Conservation (phyloP, 164 flowering plant species). For the Pachysandra terminalis region DNA sequence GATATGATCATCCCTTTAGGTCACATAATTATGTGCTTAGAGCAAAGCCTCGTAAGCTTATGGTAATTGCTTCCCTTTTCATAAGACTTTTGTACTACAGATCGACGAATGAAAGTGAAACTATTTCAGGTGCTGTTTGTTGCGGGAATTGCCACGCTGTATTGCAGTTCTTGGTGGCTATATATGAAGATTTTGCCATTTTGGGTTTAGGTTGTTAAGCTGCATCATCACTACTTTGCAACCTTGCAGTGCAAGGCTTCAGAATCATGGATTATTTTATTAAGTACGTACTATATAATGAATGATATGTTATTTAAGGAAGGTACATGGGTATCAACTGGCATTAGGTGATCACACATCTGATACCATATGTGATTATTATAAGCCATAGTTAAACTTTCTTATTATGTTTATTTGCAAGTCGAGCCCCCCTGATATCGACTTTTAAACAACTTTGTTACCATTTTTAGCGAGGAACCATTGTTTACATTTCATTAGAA, state of each 20-base stretch:
- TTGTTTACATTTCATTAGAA: background rate
- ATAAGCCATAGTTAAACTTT: background rate
- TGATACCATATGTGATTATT: background rate
- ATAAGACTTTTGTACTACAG: background rate
- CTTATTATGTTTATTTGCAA: background rate
- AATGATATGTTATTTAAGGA: background rate
- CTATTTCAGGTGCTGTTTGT: background rate
- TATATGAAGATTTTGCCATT: no score
- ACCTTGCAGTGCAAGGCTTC: no score
- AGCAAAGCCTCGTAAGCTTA: constrained; percentile 2
- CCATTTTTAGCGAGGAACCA: background rate
- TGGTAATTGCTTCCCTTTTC: background rate
- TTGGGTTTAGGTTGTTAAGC: background rate
- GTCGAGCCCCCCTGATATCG: constrained; percentile 14
- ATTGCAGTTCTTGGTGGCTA: background rate
- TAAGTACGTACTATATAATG: no score
- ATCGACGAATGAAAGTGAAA: background rate
- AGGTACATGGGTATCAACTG: background rate
- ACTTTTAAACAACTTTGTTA: constrained; percentile 15
- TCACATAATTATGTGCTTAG: constrained; percentile 6
- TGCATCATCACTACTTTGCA: background rate
- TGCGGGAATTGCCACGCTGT: background rate
- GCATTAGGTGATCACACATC: background rate
- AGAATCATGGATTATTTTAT: no score
- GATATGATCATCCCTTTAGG: constrained; percentile 3